These are phyloP conservation scores for Trichomonas vaginalis DNA, from an alignment of 208 protist species.

Conservation along the genomic window DNA sequence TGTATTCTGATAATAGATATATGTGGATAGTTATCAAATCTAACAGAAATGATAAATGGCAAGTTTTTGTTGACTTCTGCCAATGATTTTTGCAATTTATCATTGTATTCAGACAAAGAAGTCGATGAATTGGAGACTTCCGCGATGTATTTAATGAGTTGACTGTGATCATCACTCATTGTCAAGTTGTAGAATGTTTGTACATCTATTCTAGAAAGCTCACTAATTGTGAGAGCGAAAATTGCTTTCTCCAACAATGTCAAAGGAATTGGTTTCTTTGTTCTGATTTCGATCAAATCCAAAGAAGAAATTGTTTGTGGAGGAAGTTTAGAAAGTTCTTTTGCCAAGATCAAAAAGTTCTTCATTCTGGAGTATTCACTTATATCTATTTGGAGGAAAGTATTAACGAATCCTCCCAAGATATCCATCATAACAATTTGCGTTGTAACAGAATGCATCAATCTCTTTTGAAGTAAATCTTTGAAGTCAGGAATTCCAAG, in stretches of 20 bases:
- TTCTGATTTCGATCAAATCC: neutral
- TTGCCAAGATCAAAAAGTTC: neutral
- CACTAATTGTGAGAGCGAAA: neutral
- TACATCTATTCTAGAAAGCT: neutral
- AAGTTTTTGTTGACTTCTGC: neutral
- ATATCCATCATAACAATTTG: slow-evolving; percentile 12
- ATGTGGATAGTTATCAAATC: neutral
- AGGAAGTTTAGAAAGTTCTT: neutral
- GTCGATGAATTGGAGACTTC: neutral
- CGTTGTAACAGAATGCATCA: neutral
- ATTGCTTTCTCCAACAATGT: neutral
- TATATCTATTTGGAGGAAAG: neutral
- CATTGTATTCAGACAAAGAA: neutral
- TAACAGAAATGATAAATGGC: neutral
- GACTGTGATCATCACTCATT: neutral
- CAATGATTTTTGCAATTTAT: neutral
- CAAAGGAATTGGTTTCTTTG: neutral
- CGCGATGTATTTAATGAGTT: neutral
- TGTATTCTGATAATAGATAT: neutral
- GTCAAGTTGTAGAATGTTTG: neutral
- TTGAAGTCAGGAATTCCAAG: neutral
- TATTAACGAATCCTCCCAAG: neutral
- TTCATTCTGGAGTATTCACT: neutral
- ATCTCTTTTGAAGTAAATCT: neutral
- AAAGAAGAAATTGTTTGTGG: neutral